Conservation (phyloP, 192 early-diverging fungal species). For the Coemansia sp. region DNA sequence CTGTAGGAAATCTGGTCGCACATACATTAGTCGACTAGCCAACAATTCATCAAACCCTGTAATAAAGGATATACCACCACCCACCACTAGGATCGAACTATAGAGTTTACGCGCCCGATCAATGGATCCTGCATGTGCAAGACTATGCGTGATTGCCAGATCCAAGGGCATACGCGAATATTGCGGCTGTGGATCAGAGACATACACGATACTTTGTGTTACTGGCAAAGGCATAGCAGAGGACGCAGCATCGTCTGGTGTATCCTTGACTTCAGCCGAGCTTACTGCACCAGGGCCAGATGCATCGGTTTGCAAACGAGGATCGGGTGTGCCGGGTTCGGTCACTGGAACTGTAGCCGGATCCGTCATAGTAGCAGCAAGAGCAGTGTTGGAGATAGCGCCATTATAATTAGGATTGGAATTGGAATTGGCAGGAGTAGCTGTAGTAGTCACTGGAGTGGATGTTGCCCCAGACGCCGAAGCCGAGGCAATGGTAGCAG, state of each 20-base stretch:
- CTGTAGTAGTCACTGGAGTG: no score
- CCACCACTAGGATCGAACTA: constrained; percentile 77
- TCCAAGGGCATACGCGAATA: constrained; percentile 57
- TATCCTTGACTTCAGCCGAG: constrained; percentile 2
- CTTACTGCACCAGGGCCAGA: neutral
- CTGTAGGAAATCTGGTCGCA: constrained; percentile 26
- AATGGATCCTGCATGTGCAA: constrained; percentile 60
- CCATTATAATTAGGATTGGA: no score
- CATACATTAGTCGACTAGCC: constrained; percentile 30
- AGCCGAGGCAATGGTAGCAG: no score
- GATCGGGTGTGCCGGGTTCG: constrained; percentile 23
- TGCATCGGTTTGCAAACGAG: constrained; percentile 1
- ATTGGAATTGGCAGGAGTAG: no score
- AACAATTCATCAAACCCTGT: constrained; percentile 55
- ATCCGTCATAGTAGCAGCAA: no score
- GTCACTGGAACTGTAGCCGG: constrained; percentile 19
- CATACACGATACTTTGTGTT: constrained; percentile 10
- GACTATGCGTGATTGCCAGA: constrained; percentile 65
- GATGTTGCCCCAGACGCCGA: neutral
- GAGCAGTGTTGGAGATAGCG: no score
- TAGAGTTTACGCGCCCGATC: constrained; percentile 71
- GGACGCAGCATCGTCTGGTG: constrained; percentile 5
- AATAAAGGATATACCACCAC: constrained; percentile 71
- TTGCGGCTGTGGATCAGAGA: constrained; percentile 36
- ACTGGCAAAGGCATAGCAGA: constrained; percentile 14